Evolutionary conservation across 2,329 filamentous ascomycete species (phyloP).

Genomic region (Colletotrichum kahawae): DNA sequence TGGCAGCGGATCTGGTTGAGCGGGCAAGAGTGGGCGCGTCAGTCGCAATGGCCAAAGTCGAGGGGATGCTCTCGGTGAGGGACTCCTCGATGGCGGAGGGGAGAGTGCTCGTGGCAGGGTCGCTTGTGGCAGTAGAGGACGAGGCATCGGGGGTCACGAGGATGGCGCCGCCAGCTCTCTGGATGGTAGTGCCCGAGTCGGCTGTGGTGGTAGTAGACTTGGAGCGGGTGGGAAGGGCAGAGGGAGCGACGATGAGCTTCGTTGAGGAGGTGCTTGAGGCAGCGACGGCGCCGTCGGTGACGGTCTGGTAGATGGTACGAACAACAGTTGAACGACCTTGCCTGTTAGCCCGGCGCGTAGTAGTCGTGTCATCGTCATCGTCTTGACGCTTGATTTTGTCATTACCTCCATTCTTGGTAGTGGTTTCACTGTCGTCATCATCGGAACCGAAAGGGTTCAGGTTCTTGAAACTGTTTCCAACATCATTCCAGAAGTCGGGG

Average conservation of each 20-base stretch:
- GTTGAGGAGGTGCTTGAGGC: slow-evolving; percentile 17
- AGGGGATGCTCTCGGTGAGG: slow-evolving; percentile 17
- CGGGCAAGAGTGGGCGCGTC: slow-evolving; percentile 29
- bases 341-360: slow-evolving; percentile 14
- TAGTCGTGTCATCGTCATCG: not conserved
- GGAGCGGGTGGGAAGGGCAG: not conserved
- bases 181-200: slow-evolving; percentile 10
- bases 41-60: slow-evolving; percentile 31
- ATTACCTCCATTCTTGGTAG: slow-evolving; percentile 14
- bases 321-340: slow-evolving; percentile 31
- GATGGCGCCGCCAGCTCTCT: slow-evolving; percentile 1
- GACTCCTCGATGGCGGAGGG: slow-evolving; percentile 33
- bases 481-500: slow-evolving; percentile 18
- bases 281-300: not conserved
- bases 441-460: slow-evolving; percentile 11
- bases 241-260: slow-evolving; percentile 39
- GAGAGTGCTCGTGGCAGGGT: slow-evolving; percentile 16
- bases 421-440: not conserved
- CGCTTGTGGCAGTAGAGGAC: slow-evolving; percentile 5
- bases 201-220: not conserved
- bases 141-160: not conserved
- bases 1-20: slow-evolving; percentile 35
- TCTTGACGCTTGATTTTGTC: slow-evolving; percentile 4
- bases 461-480: slow-evolving; percentile 4
- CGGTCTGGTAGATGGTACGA: slow-evolving; percentile 46